phyloP scores from a whole-genome alignment of 192 early-diverging fungal genomes.

The Podila minutissima region DNA sequence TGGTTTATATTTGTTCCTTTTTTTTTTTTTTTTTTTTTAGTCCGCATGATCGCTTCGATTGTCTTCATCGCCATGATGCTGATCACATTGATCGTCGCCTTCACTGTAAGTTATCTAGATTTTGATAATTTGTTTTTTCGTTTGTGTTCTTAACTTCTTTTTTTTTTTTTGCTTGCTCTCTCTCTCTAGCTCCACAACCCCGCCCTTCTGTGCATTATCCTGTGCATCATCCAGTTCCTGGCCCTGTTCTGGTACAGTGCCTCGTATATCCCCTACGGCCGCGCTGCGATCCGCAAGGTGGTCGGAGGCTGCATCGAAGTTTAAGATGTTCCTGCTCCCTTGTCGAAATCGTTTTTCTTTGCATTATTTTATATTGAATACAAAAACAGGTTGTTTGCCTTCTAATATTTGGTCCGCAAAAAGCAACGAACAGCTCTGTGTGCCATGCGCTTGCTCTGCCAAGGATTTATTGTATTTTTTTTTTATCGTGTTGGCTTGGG shows the following conservation, averaged over 20 bases:
- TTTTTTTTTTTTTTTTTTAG: conserved; percentile 25
- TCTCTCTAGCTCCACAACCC: conserved; percentile 51
- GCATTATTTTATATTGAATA: no score
- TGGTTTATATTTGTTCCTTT: conserved; percentile 1
- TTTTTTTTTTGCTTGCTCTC: not conserved
- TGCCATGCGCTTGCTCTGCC: no score
- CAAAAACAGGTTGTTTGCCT: no score
- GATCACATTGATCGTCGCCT: conserved; percentile 78
- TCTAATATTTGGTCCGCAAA: no score
- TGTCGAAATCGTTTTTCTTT: not conserved
- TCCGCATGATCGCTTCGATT: conserved; percentile 78
- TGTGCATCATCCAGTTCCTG: conserved; percentile 88
- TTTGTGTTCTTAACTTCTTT: not conserved
- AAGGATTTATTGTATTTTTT: not conserved
- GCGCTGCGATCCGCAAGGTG: conserved; percentile 66
- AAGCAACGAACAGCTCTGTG: no score
- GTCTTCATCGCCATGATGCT: conserved; percentile 77
- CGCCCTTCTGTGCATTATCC: conserved; percentile 79
- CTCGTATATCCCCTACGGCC: conserved; percentile 94
- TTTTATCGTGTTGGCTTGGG: conserved; percentile 33
- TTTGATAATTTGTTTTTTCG: not conserved
- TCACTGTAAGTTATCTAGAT: conserved; percentile 57
- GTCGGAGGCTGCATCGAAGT: conserved; percentile 64
- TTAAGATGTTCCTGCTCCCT: not conserved
- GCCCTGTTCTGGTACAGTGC: conserved; percentile 91